Evolutionary conservation across 495 filamentous ascomycete genomes (phyloP).

Genomic region (Xylaria acuta): DNA sequence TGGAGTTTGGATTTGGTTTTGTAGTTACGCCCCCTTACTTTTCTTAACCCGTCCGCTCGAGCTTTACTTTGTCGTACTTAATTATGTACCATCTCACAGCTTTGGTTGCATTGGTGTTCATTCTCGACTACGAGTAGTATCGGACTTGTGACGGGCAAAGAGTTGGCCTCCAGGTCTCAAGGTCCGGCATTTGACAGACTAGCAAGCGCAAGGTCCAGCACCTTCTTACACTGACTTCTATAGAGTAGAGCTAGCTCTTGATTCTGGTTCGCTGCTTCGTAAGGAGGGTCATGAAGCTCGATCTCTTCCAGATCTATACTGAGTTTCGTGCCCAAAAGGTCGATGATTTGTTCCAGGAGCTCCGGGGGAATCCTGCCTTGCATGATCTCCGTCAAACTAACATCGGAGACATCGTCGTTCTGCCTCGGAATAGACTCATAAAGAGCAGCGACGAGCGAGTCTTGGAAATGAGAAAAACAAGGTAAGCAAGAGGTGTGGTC

Average conservation of each 20-base stretch:
- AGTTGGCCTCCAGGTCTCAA: background rate
- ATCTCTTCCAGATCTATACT: conserved; percentile 43
- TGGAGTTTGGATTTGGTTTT: conserved; percentile 25
- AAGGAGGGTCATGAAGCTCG: conserved; percentile 39
- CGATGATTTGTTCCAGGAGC: conserved; percentile 32
- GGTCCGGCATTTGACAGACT: conserved; percentile 30
- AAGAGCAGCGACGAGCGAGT: conserved; percentile 44
- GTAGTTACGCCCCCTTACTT: background rate
- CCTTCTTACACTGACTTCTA: conserved; percentile 48
- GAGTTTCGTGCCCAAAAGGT: conserved; percentile 36
- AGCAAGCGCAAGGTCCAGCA: conserved; percentile 42
- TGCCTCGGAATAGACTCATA: conserved; percentile 36
- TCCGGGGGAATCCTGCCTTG: conserved; percentile 29
- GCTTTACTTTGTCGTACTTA: conserved; percentile 6
- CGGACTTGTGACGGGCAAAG: background rate
- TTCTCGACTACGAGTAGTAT: background rate
- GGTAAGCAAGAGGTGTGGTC: conserved; percentile 38
- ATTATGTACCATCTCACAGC: background rate
- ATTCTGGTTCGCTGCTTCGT: conserved; percentile 44
- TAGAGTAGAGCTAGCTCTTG: conserved; percentile 51
- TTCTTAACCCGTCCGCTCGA: background rate
- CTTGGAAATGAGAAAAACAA: conserved; percentile 50
- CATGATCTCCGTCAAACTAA: conserved; percentile 35
- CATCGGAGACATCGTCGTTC: conserved; percentile 20
- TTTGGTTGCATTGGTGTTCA: background rate